These are phyloP conservation scores for Boletus bicolor DNA, from an alignment of 768 basidiomycete genomes.

Conservation along the genomic window DNA sequence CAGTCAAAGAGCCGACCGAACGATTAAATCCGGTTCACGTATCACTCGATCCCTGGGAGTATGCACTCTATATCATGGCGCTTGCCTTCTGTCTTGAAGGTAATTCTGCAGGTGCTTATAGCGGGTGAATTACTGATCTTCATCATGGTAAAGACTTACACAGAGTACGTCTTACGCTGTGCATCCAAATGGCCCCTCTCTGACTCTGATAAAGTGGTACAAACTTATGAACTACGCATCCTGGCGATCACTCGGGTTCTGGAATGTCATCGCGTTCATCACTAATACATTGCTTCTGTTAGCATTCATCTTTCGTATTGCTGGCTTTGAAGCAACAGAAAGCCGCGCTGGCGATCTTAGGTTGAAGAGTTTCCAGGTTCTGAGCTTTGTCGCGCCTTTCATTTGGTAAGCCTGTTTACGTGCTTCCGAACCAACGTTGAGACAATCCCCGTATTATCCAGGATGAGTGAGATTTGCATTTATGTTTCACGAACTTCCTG, in stretches of 20 bases:
- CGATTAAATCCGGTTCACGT: constrained; percentile 52
- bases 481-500: neutral
- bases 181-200: neutral
- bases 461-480: constrained; percentile 68
- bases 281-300: constrained; percentile 71
- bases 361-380: constrained; percentile 78
- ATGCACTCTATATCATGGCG: constrained; percentile 73
- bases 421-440: neutral
- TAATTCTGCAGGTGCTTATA: constrained; percentile 27
- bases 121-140: constrained; percentile 39
- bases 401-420: constrained; percentile 61
- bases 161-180: constrained; percentile 16
- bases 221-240: constrained; percentile 73
- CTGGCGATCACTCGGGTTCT: constrained; percentile 79
- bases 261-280: constrained; percentile 65
- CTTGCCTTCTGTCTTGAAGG: constrained; percentile 80
- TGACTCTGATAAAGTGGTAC: constrained; percentile 47
- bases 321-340: constrained; percentile 42
- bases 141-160: constrained; percentile 18
- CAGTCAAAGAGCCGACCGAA: constrained; percentile 78
- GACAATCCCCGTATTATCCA: constrained; percentile 26
- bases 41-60: constrained; percentile 77
- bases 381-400: constrained; percentile 84
- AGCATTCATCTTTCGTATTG: constrained; percentile 72
- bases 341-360: constrained; percentile 39